Base-by-base conservation (phyloP, 352 stramenopile species). In the Phytopythium sindhum region DNA sequence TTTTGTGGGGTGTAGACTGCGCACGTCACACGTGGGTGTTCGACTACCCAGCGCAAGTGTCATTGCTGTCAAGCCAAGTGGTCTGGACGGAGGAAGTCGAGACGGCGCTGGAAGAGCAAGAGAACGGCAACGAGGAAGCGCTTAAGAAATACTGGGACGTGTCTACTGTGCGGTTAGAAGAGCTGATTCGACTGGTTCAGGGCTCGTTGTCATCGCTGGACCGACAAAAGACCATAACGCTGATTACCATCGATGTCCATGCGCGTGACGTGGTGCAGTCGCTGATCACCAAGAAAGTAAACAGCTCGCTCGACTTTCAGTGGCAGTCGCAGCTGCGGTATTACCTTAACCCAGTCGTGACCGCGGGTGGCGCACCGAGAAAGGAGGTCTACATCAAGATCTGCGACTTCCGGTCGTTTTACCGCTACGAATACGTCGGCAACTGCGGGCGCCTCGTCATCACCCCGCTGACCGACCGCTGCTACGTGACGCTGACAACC, bases 211-310 rank as follows among this genome's bases (percentile, higher is more conserved):
- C 66, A 4, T 61, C 57, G 0, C 61, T 95, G 2, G 79, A 91
- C 51, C 88, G 96, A 1, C 90, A 90, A 37, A 98, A 98, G 69
- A 96, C 98, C 44, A 98, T 98, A 68, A 98, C 93, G n/a, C 75
- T 99, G 24, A 98, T 99, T 66, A 98, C 95, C n/a, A 93, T 98
- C 50, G 96, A 99, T 60, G 96, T 98, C 1, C 96, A 99, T 63
- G 95, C 91, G 35, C 88, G 96, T n/a, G 96, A 99, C 65, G 92
- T 98, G 15, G 85, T 98, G 10, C 86, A 97, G 62, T 90, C 84
- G 19, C 77, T 98, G 21, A 92, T 98, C 41, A 75, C 80, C 4
- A 96, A 98, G 67, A 98, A 98, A 70, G 94, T 92, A 1, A 93
- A 91, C 47, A 96, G 87, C 60, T 88, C 91, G 1, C 71, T 95